Evolutionary conservation across 1,284 basidiomycete genomes (phyloP).

Genomic region (Ceratorhiza oryzae-sativae): DNA sequence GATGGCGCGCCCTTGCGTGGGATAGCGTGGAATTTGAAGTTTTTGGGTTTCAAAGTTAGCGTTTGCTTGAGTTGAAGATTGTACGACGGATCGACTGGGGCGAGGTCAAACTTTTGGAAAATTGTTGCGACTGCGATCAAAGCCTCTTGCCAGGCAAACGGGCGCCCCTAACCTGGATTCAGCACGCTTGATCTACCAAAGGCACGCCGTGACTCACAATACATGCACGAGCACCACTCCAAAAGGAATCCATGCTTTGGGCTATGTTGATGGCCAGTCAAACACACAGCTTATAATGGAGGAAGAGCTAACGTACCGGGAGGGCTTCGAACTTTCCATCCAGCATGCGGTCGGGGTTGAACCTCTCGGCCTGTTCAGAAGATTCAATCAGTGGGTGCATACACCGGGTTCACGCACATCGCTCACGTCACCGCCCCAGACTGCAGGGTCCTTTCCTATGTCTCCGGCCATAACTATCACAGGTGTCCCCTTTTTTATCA

Average conservation of each 20-base stretch:
- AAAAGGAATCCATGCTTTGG: constrained; percentile 42
- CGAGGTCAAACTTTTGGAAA: constrained; percentile 48
- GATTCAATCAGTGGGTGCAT: neutral
- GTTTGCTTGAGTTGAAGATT: constrained; percentile 47
- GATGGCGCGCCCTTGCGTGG: constrained; percentile 44
- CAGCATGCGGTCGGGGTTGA: constrained; percentile 58
- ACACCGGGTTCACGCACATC: constrained; percentile 4
- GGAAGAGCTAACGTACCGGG: constrained; percentile 34
- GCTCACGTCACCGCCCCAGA: constrained; percentile 48
- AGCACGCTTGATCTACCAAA: neutral
- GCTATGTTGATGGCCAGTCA: neutral
- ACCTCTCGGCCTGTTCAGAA: constrained; percentile 22
- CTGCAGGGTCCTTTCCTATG: constrained; percentile 47
- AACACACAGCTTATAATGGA: neutral
- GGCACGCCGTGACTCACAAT: constrained; percentile 42
- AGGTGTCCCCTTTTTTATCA: constrained; percentile 44
- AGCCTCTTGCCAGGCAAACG: constrained; percentile 49
- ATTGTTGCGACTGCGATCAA: constrained; percentile 47
- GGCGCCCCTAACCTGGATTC: constrained; percentile 42
- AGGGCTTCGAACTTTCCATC: constrained; percentile 49
- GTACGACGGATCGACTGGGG: constrained; percentile 46
- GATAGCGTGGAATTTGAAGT: constrained; percentile 47
- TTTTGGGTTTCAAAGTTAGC: constrained; percentile 49
- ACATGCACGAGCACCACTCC: constrained; percentile 49
- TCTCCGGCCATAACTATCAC: constrained; percentile 44